Base-by-base conservation (phyloP, 306 rosid genomes). In the Prunus fruticosa region DNA sequence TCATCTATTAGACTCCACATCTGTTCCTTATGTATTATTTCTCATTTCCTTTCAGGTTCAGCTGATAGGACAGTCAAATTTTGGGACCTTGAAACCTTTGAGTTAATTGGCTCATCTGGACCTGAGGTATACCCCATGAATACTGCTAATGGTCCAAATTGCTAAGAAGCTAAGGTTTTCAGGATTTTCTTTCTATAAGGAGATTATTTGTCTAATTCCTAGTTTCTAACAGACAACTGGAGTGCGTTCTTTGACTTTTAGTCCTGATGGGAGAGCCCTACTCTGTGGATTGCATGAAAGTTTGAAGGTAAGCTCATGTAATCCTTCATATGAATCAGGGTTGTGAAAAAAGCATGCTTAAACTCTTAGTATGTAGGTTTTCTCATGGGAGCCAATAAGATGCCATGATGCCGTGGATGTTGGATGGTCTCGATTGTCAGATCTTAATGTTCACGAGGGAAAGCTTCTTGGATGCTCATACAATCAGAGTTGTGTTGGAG, bases 1-100 rank as follows among this genome's bases (percentile, higher is more conserved):
- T 41, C 69, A 64, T 64, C 23, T 6, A 19, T 34, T 34, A 12
- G 50, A 64, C 3, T 64, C 15, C 54, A 58, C 12, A 14, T 46
- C 52, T 70, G 34, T 38, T 47, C 14, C 62, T 38, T 51, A 1
- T 50, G 46, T 71, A 28, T 38, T 14, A 51, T 51, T 41, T 46
- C 72, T 79, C 80, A 84, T 51, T 76, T 64, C 63, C 52, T 56
- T 32, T 78, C 81, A 95, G 99, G 99, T 77, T 95, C 99, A 30
- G 90, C 99, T 14, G 99, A 95, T 80, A 89, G 96, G 86, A 91
- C 98, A 14, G 99, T 92, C 75, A 95, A 95, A 87, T 95, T 92
- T 84, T 95, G 99, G 99, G 99, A 95, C 88, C 99, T 95, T 60
- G 99, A 95, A 87, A 89, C 99, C 76, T 95, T 95, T 83, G 99